phyloP scores from a whole-genome alignment of 148 eudicot species.

The Diospyros lotus region DNA sequence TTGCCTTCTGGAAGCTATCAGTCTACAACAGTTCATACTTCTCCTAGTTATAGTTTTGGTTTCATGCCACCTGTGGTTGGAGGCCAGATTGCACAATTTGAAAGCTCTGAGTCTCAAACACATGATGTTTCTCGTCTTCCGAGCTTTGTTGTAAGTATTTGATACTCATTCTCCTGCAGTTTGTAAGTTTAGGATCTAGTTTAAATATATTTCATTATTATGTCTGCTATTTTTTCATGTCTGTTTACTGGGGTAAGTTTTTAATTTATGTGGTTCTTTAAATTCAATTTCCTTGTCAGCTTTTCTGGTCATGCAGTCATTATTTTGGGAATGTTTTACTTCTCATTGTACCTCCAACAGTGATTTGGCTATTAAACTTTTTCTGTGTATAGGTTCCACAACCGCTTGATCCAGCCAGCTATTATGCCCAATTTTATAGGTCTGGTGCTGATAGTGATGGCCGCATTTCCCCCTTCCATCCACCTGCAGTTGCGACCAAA shows the following conservation, averaged over 20 bases:
- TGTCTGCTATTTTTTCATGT: constrained; percentile 7
- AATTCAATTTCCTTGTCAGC: constrained; percentile 1
- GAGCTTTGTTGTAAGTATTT: constrained; percentile 62
- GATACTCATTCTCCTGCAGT: not conserved
- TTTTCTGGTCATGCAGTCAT: not conserved
- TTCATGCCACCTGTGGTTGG: constrained; percentile 54
- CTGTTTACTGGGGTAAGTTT: not conserved
- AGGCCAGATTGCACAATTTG: constrained; percentile 48
- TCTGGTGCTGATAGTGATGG: constrained; percentile 61
- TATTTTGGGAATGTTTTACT: not conserved
- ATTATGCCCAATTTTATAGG: constrained; percentile 69
- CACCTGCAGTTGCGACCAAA: constrained; percentile 54
- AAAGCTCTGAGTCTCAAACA: constrained; percentile 58
- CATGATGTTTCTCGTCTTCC: constrained; percentile 59
- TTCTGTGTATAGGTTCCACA: constrained; percentile 46
- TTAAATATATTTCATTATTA: not conserved
- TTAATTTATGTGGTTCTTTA: not conserved
- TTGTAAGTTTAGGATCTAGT: not conserved
- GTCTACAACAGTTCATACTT: constrained; percentile 36
- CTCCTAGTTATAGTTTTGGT: constrained; percentile 54
- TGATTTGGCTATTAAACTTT: not conserved
- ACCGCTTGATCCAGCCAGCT: constrained; percentile 62
- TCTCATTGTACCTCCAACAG: not conserved
- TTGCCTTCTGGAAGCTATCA: constrained; percentile 35
- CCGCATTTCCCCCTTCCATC: constrained; percentile 61